Evolutionary conservation across 805 yeast genomes (phyloP), one percentile per base, ranked within the genome.

Genomic region (Candida coquimbonensis): DNA sequence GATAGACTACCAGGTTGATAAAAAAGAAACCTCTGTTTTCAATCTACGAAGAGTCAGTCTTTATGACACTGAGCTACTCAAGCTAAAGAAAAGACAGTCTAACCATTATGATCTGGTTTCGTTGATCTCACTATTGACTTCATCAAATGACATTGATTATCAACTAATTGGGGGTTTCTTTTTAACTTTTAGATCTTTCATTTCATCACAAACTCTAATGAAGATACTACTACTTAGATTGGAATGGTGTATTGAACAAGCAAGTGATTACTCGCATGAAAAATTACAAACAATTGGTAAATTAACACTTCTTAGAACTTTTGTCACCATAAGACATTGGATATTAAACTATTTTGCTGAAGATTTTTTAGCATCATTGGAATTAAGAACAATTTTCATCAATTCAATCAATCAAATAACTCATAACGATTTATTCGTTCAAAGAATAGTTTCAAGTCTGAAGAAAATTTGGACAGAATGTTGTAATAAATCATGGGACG

Each of bases 241-340:
- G 34, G 70, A 77, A 11, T 87, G 96, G 96, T 78, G 88, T 24
- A 63, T 85, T 25, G 73, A 72, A 19, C 58, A 59, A 19, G 57
- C 66, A 11, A 49, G 47, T 8, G 58, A 60, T 31, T 27, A 35
- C 2, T 38, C 56, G 16, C 61, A 61, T 39, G 60, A 56, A 17
- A 54, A 57, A n/a, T 57, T 57, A 36, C 56, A 59, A 11, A 72
- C 71, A 49, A 58, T 74, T 4, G 95, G 95, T 1, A 75, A 81
- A 48, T 69, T 84, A 39, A 81, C 83, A 2, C 68, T 87, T 12
- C 74, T 90, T 34, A 73, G 98, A 55, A 83, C 95, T 0, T 91
- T 90, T 67, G 96, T 87, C 26, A 81, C 85, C 27, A 55, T 93
- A 38, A 77, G 97, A 57, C 96, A 87, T 66, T 91, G 98, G 96